Evolutionary conservation across 2,329 filamentous ascomycete species (phyloP), one percentile per base, ranked within the genome.

Genomic region (Helicocarpus griseus): DNA sequence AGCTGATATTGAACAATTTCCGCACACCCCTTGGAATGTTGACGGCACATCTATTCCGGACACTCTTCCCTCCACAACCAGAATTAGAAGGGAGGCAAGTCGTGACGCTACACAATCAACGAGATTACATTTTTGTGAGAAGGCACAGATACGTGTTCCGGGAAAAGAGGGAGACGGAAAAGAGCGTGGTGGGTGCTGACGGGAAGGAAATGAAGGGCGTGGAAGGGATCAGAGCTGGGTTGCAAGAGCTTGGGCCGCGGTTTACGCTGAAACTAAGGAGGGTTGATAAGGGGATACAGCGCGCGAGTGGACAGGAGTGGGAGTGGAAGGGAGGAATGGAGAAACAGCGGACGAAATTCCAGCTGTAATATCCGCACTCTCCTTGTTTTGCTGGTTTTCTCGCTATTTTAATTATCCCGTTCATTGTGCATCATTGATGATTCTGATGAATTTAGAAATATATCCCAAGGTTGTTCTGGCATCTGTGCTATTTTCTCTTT

Each of bases 241-340:
- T 97, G 63, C 93, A 97, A 69, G 93, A 97, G 70, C 72, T 96
- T 22, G 91, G 91, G 0, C 90, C 89, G 6, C 76, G 83, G 61
- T 77, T 93, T 73, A 91, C 87, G 2, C 70, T 97, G 57, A 97
- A 97, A 75, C 72, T 98, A 62, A 81, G 90, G 60, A 82, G 93
- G 62, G 84, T 97, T 40, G 91, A 97, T 66, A 90, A 89, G 70
- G 91, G 90, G 0, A 86, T 98, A 58, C 87, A 75, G 75, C 82
- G 68, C 74, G 85, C 69, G 44, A 83, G 81, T 68, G 88, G 89
- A 35, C 80, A 89, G 59, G 87, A 95, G 65, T 97, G 93, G 91
- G 82, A 96, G 67, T 98, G 93, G 93, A 94, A 95, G 73, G 86
- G 87, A 9, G 83, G 83, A 65, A 94, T 93, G 85, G 93, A 98